A percentile compares a stretch with the other conserved stretches of the same genome.
phyloP scores from a whole-genome alignment of 2,329 filamentous ascomycete species.

The Pseudocercospora fijiensis region DNA sequence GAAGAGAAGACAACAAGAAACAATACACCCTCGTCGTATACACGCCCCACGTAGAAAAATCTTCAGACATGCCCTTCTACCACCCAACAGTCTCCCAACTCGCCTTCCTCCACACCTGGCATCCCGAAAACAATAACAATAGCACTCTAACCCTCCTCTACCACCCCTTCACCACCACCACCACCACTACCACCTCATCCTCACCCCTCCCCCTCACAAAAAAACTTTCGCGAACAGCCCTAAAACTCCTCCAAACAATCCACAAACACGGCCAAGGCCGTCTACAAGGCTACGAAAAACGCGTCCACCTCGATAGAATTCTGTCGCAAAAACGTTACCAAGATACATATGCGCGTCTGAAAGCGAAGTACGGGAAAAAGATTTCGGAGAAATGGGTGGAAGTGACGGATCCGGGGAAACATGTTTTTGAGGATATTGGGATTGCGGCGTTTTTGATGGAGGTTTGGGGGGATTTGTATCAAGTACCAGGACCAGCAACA shows the following conservation, averaged over 20 bases:
- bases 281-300: constrained; percentile 69
- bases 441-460: constrained; percentile 93
- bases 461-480: constrained; percentile 84
- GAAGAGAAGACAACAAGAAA: constrained; percentile 10
- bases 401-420: constrained; percentile 80
- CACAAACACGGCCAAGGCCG: constrained; percentile 71
- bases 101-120: constrained; percentile 72
- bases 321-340: constrained; percentile 76
- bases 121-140: constrained; percentile 9
- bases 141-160: constrained; percentile 20
- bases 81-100: constrained; percentile 75
- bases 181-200: too few relatives aligned
- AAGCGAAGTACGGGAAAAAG: constrained; percentile 70
- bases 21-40: constrained; percentile 67
- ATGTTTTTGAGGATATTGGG: constrained; percentile 90
- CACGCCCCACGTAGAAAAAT: constrained; percentile 65
- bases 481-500: constrained; percentile 8
- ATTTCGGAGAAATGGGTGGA: constrained; percentile 81
- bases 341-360: constrained; percentile 76
- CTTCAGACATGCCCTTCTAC: constrained; percentile 76
- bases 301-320: constrained; percentile 78
- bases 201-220: too few relatives aligned
- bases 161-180: constrained; percentile 35
- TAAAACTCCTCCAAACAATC: constrained; percentile 65
- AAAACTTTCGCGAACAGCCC: constrained; percentile 62